These are phyloP conservation scores for Starmerella floricola DNA, from an alignment of 805 yeast species.

Conservation along the genomic window DNA sequence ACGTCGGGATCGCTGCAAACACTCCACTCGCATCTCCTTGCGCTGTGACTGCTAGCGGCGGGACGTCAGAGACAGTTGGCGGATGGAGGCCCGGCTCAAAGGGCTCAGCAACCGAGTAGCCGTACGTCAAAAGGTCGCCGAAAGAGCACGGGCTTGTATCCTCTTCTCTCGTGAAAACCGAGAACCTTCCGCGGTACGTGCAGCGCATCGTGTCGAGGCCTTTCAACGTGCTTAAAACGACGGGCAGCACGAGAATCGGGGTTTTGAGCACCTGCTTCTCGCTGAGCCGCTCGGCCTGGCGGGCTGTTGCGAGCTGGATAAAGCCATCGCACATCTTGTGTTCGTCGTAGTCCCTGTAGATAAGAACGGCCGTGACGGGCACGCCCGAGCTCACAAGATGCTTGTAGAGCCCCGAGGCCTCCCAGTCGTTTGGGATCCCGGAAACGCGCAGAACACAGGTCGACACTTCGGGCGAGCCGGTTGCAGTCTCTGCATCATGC, in stretches of 20 bases:
- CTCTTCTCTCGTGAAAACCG: conserved; percentile 9
- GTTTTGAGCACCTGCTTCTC: background rate
- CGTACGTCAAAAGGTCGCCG: background rate
- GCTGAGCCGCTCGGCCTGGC: conserved; percentile 1
- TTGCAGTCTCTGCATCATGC: too few relatives aligned
- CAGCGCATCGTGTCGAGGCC: conserved; percentile 13
- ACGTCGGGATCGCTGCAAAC: too few relatives aligned
- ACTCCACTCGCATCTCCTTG: too few relatives aligned
- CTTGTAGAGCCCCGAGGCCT: conserved; percentile 10
- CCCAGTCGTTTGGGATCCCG: conserved; percentile 16
- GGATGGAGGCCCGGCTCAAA: conserved; percentile 4
- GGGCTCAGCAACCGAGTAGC: conserved; percentile 14
- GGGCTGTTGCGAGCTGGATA: conserved; percentile 4
- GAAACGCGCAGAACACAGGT: conserved; percentile 20
- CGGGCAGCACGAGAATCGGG: background rate
- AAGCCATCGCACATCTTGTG: conserved; percentile 13
- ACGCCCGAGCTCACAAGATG: conserved; percentile 5
- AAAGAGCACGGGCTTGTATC: background rate
- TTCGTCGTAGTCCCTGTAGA: conserved; percentile 18
- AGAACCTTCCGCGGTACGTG: conserved; percentile 12
- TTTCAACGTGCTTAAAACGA: conserved; percentile 8
- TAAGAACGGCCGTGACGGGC: conserved; percentile 7
- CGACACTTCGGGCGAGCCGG: too few relatives aligned
- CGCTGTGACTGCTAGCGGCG: too few relatives aligned
- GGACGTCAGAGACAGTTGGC: too few relatives aligned